Conservation (phyloP, 2,329 filamentous ascomycete species). For the Trichoderma citrinoviride region DNA sequence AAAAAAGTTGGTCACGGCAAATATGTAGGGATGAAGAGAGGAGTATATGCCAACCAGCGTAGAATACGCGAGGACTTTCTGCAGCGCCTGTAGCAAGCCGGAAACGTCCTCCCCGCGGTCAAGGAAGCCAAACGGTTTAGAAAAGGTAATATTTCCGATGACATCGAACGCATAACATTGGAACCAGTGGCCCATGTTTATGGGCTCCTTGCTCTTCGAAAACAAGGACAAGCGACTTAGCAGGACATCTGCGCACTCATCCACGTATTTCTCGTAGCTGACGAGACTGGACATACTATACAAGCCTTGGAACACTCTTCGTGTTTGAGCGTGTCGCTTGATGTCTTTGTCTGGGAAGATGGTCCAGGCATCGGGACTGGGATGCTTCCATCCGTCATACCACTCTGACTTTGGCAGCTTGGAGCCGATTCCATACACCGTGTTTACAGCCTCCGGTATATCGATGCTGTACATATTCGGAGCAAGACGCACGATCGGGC, state of each 20-base stretch:
- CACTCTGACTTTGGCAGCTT: constrained; percentile 30
- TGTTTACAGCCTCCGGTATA: constrained; percentile 37
- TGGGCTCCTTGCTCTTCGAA: constrained; percentile 22
- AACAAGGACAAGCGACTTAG: constrained; percentile 38
- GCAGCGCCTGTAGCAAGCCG: constrained; percentile 36
- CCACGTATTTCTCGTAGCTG: constrained; percentile 48
- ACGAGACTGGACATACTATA: constrained; percentile 50
- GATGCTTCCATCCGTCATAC: constrained; percentile 29
- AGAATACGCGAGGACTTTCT: constrained; percentile 28
- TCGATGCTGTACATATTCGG: constrained; percentile 43
- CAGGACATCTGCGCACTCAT: constrained; percentile 46
- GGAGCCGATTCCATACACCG: constrained; percentile 42
- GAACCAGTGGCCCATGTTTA: constrained; percentile 45
- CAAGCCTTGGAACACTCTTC: constrained; percentile 43
- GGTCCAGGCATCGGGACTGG: constrained; percentile 26
- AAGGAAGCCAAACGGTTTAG: constrained; percentile 43
- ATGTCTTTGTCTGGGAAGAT: constrained; percentile 36
- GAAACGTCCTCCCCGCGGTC: constrained; percentile 45
- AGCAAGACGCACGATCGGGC: constrained; percentile 40
- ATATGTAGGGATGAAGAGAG: constrained; percentile 25
- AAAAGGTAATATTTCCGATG: constrained; percentile 48
- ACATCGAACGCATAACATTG: constrained; percentile 52
- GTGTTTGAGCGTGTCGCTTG: constrained; percentile 34
- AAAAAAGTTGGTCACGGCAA: constrained; percentile 23
- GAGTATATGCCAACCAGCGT: constrained; percentile 29